A percentile compares a stretch with the other conserved stretches of the same genome.
These are phyloP conservation scores for Chalciporus pseudorubinellus DNA, from an alignment of 768 basidiomycete species.

Conservation along the genomic window DNA sequence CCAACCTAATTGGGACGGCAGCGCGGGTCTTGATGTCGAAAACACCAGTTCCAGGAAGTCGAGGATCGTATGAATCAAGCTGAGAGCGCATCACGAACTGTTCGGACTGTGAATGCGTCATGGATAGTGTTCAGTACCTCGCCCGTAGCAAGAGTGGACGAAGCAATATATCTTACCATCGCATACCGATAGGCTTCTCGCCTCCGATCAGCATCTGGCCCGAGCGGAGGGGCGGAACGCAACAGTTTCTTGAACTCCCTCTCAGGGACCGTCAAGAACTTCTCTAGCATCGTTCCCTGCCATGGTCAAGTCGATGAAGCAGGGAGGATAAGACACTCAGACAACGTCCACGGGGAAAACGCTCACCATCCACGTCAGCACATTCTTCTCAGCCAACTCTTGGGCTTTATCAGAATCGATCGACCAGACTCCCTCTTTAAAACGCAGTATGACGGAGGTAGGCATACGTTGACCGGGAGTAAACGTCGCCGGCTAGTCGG, in stretches of 20 bases:
- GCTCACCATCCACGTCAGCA: slow-evolving; percentile 73
- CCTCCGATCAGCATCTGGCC: slow-evolving; percentile 34
- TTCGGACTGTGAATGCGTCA: slow-evolving; percentile 31
- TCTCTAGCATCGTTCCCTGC: slow-evolving; percentile 88
- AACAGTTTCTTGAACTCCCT: slow-evolving; percentile 60
- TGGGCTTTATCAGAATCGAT: slow-evolving; percentile 55
- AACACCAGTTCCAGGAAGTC: slow-evolving; percentile 85
- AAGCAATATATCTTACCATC: slow-evolving; percentile 49
- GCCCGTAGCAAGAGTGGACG: too few species aligned
- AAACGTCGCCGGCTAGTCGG: slow-evolving; percentile 56
- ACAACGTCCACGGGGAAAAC: background rate
- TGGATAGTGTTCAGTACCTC: too few species aligned
- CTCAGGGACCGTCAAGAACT: slow-evolving; percentile 69
- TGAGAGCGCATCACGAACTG: slow-evolving; percentile 91
- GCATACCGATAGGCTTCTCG: slow-evolving; percentile 86
- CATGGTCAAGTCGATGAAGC: background rate
- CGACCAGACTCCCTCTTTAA: slow-evolving; percentile 64
- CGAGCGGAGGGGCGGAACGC: slow-evolving; percentile 33
- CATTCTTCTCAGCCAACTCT: slow-evolving; percentile 53
- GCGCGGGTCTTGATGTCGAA: slow-evolving; percentile 98
- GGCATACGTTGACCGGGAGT: slow-evolving; percentile 81
- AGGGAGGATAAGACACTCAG: background rate
- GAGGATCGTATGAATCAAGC: slow-evolving; percentile 78
- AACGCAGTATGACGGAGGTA: slow-evolving; percentile 61
- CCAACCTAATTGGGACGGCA: slow-evolving; percentile 77